Percentiles rank a stretch among this genome's conserved stretches.
These are phyloP conservation scores for Hansenula anomala DNA, from an alignment of 1,139 yeast species.

Conservation along the genomic window DNA sequence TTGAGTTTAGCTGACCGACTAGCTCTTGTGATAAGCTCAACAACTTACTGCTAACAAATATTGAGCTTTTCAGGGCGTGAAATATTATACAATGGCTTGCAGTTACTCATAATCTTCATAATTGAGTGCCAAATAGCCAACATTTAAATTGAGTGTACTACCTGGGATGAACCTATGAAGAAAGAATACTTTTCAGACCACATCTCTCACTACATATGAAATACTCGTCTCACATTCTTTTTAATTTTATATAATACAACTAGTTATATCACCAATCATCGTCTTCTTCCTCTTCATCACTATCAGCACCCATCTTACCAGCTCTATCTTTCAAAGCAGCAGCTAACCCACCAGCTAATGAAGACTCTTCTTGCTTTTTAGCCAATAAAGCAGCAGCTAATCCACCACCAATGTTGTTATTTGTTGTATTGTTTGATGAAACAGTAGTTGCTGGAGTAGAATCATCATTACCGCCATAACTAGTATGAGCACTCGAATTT, in stretches of 20 bases:
- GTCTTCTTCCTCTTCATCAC: constrained; percentile 64
- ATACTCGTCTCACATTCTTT: background rate
- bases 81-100: too few species aligned
- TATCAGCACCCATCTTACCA: constrained; percentile 67
- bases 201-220: too few species aligned
- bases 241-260: too few species aligned
- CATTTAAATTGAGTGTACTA: too few species aligned
- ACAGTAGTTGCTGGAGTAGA: constrained; percentile 22
- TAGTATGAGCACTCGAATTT: constrained; percentile 15
- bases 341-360: constrained; percentile 80
- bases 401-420: constrained; percentile 47
- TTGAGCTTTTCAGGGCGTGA: too few species aligned
- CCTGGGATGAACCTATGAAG: too few species aligned
- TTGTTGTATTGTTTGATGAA: constrained; percentile 14
- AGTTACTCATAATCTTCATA: too few species aligned
- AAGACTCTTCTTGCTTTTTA: constrained; percentile 54
- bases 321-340: constrained; percentile 85
- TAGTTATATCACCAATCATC: constrained; percentile 28
- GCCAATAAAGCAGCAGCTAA: constrained; percentile 72
- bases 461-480: constrained; percentile 17
- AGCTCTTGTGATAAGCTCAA: too few species aligned
- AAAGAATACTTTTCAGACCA: too few species aligned
- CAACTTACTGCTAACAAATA: too few species aligned
- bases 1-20: too few species aligned
- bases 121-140: too few species aligned